Evolutionary conservation across 345 rosid genomes (phyloP).

Genomic region (Kandelia obovata): DNA sequence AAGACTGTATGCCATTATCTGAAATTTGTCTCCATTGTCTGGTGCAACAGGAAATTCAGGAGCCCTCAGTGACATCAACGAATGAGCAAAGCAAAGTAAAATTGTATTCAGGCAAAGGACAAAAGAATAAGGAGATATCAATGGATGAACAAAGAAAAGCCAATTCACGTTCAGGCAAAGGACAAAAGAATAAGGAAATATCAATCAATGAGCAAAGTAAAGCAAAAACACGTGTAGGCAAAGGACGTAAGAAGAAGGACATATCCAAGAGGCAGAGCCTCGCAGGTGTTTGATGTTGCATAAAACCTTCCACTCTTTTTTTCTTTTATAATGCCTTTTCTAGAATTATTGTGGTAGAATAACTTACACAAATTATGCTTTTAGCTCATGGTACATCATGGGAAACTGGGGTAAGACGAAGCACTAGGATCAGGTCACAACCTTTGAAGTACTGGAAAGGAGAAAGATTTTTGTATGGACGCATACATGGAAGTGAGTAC

Average conservation of each 20-base stretch:
- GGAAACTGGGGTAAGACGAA: slow-evolving; percentile 60
- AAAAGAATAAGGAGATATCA: not conserved
- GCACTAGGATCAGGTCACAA: slow-evolving; percentile 85
- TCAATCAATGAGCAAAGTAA: slow-evolving; percentile 31
- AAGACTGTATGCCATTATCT: not conserved
- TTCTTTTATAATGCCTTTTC: slow-evolving; percentile 6
- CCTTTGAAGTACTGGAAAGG: slow-evolving; percentile 96
- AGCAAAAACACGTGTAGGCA: slow-evolving; percentile 22
- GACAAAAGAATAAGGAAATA: slow-evolving; percentile 29
- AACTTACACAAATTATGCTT: not conserved
- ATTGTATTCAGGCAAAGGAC: slow-evolving; percentile 14
- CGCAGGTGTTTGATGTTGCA: slow-evolving; percentile 53
- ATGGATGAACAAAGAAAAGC: slow-evolving; percentile 28
- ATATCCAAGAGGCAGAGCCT: slow-evolving; percentile 71
- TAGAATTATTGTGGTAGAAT: slow-evolving; percentile 1
- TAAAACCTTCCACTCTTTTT: slow-evolving; percentile 12
- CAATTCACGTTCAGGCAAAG: slow-evolving; percentile 23
- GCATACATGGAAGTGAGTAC: slow-evolving; percentile 75
- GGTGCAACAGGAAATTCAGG: slow-evolving; percentile 39
- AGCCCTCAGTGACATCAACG: slow-evolving; percentile 24
- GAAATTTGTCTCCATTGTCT: not conserved
- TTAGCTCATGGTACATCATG: slow-evolving; percentile 64
- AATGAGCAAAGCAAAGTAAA: slow-evolving; percentile 28
- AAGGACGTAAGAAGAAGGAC: slow-evolving; percentile 30
- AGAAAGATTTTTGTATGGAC: slow-evolving; percentile 86